Evolutionary conservation across 2,329 filamentous ascomycete genomes (phyloP), one percentile per base, ranked within the genome.

Genomic region (Grosmannia clavigera): DNA sequence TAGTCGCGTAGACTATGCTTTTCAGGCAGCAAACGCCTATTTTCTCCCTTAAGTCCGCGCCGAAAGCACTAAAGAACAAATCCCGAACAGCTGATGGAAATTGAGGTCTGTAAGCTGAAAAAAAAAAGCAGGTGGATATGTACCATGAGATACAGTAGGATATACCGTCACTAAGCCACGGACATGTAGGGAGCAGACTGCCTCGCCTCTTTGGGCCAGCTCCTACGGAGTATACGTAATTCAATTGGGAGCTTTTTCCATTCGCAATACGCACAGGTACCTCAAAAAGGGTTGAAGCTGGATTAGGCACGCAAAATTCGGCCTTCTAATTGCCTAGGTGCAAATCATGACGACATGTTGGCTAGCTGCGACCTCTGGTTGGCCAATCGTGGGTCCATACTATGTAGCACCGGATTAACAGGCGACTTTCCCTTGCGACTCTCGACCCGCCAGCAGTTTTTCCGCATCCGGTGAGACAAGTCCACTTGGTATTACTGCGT

Each of bases 281-380:
- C 16, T 11, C 12, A 14, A 12, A 51, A 11, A 5, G 48, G 3
- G 9, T 25, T 29, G 48, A 12, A 27, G 48, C 48, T 51, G 27
- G 48, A 19, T 27, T 51, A 16, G 48, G 48, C 46, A 48, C 43
- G 33, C 43, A 22, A 46, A 19, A 46, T 48, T 22, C n/a, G 46
- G 7, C 46, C 46, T 22, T n/a, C 19, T 48, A 51, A 25, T 16
- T 27, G 48, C 22, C 48, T 14, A 25, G 48, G 19, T 52, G 43
- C 54, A 55, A 46, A 35, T 53, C 55, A 65, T 65, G 64, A 65
- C 64, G 64, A 65, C 64, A 65, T 64, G 64, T 57, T 58, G 58
- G 43, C 53, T 19, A 9, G 46, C 59, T 19, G 58, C 6, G 35
- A 54, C 59, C 51, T 62, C 35, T 65, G 64, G 64, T 29, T 65